Percentiles rank a stretch among this genome's conserved stretches.
Evolutionary conservation across 2,329 filamentous ascomycete species (phyloP).

Genomic region (Dactylellina drechsleri): DNA sequence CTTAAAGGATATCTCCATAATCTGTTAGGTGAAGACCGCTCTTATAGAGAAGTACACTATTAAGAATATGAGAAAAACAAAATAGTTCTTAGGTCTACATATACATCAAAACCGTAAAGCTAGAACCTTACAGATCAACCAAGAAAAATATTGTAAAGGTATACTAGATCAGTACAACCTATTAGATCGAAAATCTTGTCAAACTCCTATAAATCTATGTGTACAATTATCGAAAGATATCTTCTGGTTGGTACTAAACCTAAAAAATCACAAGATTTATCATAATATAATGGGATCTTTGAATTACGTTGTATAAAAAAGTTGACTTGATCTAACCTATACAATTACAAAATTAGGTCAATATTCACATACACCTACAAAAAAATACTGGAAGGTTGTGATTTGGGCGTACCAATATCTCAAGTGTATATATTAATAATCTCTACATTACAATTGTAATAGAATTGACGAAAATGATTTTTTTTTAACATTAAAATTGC

Average conservation of each 20-base stretch:
- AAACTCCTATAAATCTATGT: neutral
- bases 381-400: no score
- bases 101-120: neutral
- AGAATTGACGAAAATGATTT: no score
- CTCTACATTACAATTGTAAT: no score
- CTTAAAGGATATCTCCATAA: neutral
- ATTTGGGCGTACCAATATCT: no score
- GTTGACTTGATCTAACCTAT: constrained; percentile 1
- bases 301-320: neutral
- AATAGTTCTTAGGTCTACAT: neutral
- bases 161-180: neutral
- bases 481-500: no score
- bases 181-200: no score
- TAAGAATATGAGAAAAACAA: neutral
- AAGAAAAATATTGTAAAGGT: neutral
- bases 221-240: neutral
- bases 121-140: no score
- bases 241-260: neutral
- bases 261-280: neutral
- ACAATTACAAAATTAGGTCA: constrained; percentile 4
- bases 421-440: no score
- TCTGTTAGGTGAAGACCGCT: neutral
- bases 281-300: neutral
- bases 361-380: neutral
- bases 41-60: neutral